These are phyloP conservation scores for Diaporthe nobilis DNA, from an alignment of 2,329 filamentous ascomycete genomes.

Conservation along the genomic window DNA sequence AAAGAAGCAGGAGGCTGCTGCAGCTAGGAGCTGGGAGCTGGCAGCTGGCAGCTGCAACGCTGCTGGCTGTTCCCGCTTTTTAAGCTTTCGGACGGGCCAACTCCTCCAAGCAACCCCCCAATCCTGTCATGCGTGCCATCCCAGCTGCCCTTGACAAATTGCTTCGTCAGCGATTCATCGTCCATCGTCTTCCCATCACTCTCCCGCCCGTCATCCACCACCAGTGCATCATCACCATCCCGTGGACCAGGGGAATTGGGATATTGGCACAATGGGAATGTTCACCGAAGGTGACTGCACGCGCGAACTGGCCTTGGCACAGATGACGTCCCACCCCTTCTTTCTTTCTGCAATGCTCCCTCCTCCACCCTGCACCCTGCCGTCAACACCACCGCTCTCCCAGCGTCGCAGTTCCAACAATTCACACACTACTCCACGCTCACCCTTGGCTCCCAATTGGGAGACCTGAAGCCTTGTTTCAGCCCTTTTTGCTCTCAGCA, in stretches of 20 bases:
- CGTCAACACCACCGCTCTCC: not conserved
- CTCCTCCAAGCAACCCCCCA: conserved; percentile 16
- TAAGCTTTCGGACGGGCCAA: conserved; percentile 32
- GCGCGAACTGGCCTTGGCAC: not conserved
- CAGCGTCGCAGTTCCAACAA: conserved; percentile 16
- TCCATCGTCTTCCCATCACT: not conserved
- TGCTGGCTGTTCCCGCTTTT: conserved; percentile 36
- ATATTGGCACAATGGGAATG: conserved; percentile 1
- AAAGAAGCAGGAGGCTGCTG: not conserved
- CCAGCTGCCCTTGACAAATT: conserved; percentile 4
- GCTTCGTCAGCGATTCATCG: conserved; percentile 11
- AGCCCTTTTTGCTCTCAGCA: conserved; percentile 13
- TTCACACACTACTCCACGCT: not conserved
- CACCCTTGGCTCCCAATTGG: not conserved
- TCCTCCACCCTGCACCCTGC: not conserved
- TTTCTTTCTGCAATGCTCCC: not conserved
- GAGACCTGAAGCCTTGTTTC: conserved; percentile 19
- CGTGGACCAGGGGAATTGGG: not conserved
- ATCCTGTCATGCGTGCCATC: conserved; percentile 29
- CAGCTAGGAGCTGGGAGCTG: not conserved
- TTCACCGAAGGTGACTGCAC: not conserved
- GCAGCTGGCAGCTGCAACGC: not conserved
- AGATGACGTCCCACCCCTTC: conserved; percentile 12
- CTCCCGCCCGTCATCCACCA: not conserved
- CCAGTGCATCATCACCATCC: not conserved